Percentiles rank a stretch among this genome's conserved stretches.
Conservation (phyloP, 371 early-diverging fungal species). For the Actinomortierella wolfii region DNA sequence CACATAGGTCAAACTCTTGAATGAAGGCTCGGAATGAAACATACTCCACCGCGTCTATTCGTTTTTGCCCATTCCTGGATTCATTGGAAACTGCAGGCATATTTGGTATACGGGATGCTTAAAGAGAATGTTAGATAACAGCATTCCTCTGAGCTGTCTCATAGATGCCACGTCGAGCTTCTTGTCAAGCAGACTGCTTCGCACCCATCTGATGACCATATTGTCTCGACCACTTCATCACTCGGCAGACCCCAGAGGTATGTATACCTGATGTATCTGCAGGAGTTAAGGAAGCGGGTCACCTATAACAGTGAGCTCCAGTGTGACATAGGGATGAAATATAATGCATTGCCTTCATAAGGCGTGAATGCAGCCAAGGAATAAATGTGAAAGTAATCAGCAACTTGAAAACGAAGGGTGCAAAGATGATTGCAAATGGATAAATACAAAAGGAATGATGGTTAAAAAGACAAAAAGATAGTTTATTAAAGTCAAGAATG, state of each 20-base stretch:
- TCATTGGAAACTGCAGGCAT: slow-evolving; percentile 6
- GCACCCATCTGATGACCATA: slow-evolving; percentile 6
- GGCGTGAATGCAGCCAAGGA: too few relatives aligned
- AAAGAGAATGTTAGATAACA: slow-evolving; percentile 1
- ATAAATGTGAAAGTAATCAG: too few relatives aligned
- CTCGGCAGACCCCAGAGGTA: slow-evolving; percentile 2
- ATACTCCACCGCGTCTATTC: slow-evolving; percentile 5
- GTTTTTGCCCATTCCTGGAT: slow-evolving; percentile 12
- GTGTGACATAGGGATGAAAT: background rate
- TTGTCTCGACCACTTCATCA: slow-evolving; percentile 2
- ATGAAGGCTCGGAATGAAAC: slow-evolving; percentile 13
- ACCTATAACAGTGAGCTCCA: background rate
- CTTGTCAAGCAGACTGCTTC: slow-evolving; percentile 2
- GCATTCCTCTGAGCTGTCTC: background rate
- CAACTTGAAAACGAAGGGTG: too few relatives aligned
- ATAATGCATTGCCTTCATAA: too few relatives aligned
- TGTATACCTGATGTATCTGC: background rate
- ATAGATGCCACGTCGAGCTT: background rate
- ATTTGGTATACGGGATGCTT: background rate
- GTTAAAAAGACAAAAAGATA: too few relatives aligned
- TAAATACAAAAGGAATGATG: too few relatives aligned
- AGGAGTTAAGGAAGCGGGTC: slow-evolving; percentile 5
- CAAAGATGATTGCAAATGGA: too few relatives aligned
- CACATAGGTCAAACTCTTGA: slow-evolving; percentile 10
- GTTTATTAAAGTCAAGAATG: too few relatives aligned